These are phyloP conservation scores for Carallia pectinifolia DNA, from an alignment of 345 rosid genomes.

Conservation along the genomic window DNA sequence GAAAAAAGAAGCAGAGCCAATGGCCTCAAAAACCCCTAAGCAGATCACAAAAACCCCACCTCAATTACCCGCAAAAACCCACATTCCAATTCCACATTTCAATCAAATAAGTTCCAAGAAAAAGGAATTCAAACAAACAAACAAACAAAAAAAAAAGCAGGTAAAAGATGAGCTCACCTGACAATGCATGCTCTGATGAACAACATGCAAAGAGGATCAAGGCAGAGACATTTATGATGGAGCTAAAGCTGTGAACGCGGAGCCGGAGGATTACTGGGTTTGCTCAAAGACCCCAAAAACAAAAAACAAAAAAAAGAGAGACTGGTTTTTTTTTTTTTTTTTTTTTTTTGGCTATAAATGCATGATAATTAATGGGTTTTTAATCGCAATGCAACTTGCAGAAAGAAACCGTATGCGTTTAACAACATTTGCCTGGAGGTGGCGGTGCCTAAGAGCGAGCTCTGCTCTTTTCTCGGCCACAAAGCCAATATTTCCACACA, in stretches of 20 bases:
- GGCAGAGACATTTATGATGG: background rate
- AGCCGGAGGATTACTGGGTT: background rate
- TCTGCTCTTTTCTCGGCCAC: no score
- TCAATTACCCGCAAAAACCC: background rate
- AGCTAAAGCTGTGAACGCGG: constrained; percentile 14
- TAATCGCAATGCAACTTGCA: no score
- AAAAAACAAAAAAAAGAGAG: background rate
- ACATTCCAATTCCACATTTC: constrained; percentile 1
- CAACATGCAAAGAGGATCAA: constrained; percentile 8
- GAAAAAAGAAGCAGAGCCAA: background rate
- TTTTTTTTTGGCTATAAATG: no score
- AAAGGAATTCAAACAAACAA: no score
- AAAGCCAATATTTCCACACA: no score
- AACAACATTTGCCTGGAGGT: no score
- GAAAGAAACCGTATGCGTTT: no score
- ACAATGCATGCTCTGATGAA: constrained; percentile 16
- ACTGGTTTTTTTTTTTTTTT: background rate
- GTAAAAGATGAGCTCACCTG: constrained; percentile 16
- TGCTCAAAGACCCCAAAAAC: background rate
- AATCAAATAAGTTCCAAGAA: constrained; percentile 12
- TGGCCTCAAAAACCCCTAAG: background rate
- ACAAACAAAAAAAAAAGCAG: background rate
- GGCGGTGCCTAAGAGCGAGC: no score
- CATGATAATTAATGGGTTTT: no score
- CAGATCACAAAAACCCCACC: background rate